These are phyloP conservation scores for Iris macrosiphon DNA, from an alignment of 106 monocot genomes.

Conservation along the genomic window DNA sequence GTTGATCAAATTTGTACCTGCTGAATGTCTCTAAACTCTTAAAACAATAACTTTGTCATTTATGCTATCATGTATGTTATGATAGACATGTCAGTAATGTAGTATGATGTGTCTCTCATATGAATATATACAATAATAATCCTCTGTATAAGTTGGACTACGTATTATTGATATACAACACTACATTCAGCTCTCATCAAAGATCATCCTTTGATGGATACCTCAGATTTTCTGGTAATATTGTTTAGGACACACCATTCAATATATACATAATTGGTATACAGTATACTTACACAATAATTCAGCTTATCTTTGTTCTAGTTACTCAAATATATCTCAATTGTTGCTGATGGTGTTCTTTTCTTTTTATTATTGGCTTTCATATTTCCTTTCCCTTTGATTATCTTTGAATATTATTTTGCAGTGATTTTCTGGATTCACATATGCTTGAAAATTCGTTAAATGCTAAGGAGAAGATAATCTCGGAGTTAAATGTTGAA, in stretches of 20 bases:
- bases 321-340: too few relatives aligned
- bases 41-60: too few relatives aligned
- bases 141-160: neutral
- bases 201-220: neutral
- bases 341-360: too few relatives aligned
- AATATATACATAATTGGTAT: neutral
- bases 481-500: constrained; percentile 89
- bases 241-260: neutral
- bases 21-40: too few relatives aligned
- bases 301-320: too few relatives aligned
- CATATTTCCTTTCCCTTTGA: too few relatives aligned
- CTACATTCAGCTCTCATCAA: neutral
- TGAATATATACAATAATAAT: neutral
- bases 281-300: too few relatives aligned
- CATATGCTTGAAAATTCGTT: constrained; percentile 78
- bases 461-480: constrained; percentile 90
- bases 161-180: neutral
- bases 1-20: too few relatives aligned
- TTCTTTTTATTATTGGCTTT: too few relatives aligned
- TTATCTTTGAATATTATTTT: neutral
- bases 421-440: constrained; percentile 74
- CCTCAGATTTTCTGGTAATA: neutral
- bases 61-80: too few relatives aligned
- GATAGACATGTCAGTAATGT: neutral
- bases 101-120: neutral